Percentiles rank a stretch among this genome's conserved stretches.
These are phyloP conservation scores for Pseudogymnoascus sp. DNA, from an alignment of 2,329 filamentous ascomycete genomes.

Conservation along the genomic window DNA sequence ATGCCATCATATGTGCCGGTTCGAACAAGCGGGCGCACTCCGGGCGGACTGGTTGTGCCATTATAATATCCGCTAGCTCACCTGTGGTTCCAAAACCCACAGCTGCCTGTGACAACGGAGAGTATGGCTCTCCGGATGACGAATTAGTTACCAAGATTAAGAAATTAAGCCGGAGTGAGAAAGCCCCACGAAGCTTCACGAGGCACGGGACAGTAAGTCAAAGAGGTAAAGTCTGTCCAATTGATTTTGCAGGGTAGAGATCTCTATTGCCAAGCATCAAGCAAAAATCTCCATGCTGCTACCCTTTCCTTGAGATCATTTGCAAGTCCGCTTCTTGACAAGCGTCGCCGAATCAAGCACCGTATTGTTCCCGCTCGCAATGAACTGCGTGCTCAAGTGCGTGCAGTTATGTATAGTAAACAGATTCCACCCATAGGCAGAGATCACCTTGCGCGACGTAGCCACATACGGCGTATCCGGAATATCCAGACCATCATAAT, in stretches of 20 bases:
- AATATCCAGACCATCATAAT: constrained; percentile 27
- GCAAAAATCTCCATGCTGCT: not conserved
- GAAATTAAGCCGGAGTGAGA: not conserved
- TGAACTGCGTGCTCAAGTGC: constrained; percentile 6
- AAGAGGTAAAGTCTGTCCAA: not conserved
- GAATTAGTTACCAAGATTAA: not conserved
- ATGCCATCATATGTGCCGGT: too few relatives aligned
- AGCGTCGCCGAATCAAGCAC: constrained; percentile 10
- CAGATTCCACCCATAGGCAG: constrained; percentile 1
- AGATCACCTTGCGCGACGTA: not conserved
- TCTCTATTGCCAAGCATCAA: not conserved
- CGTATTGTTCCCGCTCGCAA: not conserved
- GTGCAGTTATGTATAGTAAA: constrained; percentile 11
- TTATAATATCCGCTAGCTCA: not conserved
- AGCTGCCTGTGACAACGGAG: not conserved
- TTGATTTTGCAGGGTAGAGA: not conserved
- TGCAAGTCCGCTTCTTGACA: constrained; percentile 4
- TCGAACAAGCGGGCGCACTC: too few relatives aligned
- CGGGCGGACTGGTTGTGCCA: not conserved
- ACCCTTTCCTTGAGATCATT: not conserved
- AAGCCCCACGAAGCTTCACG: not conserved
- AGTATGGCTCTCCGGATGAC: not conserved
- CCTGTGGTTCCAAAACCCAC: not conserved
- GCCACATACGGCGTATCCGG: not conserved
- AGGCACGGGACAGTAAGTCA: not conserved